Evolutionary conservation across 108 stramenopile genomes (phyloP).

Genomic region (Tribonema minus): DNA sequence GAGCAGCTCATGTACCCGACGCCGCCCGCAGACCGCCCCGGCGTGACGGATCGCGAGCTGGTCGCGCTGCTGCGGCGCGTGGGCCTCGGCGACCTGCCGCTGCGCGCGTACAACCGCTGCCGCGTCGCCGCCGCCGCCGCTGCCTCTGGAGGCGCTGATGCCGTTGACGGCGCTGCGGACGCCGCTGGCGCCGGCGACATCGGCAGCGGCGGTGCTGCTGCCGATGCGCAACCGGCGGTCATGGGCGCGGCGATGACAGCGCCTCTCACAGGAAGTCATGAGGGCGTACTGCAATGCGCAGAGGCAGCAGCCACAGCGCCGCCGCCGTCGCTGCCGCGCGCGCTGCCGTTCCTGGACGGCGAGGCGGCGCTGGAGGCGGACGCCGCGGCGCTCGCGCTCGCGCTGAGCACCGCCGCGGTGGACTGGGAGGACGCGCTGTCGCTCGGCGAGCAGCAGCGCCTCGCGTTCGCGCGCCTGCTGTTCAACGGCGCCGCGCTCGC

Average conservation of each 20-base stretch:
- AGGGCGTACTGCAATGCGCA: no score
- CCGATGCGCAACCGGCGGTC: no score
- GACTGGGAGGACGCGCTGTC: constrained; percentile 83
- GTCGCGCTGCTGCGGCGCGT: background rate
- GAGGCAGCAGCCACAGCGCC: no score
- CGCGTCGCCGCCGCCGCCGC: no score
- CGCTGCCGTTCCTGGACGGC: no score
- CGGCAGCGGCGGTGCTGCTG: no score
- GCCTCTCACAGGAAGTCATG: no score
- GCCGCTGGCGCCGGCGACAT: no score
- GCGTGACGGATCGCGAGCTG: background rate
- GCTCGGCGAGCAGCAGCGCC: constrained; percentile 81
- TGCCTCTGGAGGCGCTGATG: background rate
- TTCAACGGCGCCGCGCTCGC: constrained; percentile 72
- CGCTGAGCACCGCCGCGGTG: constrained; percentile 15
- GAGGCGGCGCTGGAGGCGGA: background rate
- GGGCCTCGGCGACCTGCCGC: background rate
- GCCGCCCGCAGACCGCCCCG: constrained; percentile 37
- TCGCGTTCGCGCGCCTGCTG: constrained; percentile 80
- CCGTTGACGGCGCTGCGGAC: background rate
- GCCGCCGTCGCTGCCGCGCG: no score
- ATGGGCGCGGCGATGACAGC: no score
- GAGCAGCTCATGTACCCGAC: constrained; percentile 81
- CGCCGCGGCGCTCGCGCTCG: background rate
- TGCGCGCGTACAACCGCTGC: background rate